Evolutionary conservation across 2,329 filamentous ascomycete genomes (phyloP).

Genomic region (Pyricularia grisea): DNA sequence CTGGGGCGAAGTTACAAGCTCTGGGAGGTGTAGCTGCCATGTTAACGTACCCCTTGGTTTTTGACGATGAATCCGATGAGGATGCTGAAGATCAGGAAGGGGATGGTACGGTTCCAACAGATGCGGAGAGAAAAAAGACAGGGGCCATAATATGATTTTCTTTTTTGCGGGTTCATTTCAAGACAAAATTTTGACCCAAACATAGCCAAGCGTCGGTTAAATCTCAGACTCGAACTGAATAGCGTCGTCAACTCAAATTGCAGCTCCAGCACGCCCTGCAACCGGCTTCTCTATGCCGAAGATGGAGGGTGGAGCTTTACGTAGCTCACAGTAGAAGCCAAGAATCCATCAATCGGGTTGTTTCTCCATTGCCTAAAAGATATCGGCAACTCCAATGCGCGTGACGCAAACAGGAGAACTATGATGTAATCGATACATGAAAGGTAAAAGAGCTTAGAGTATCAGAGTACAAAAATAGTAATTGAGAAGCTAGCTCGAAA

Average conservation of each 20-base stretch:
- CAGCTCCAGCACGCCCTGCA: neutral
- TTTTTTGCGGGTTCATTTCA: neutral
- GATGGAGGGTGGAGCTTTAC: neutral
- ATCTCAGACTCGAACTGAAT: too few relatives aligned
- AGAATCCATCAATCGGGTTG: neutral
- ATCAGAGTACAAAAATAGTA: neutral
- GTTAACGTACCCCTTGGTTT: conserved; percentile 77
- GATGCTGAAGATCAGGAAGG: conserved; percentile 26
- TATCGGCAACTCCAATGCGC: neutral
- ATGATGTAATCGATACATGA: neutral
- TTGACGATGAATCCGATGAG: conserved; percentile 63
- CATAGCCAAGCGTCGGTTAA: neutral
- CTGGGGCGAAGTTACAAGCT: conserved; percentile 73
- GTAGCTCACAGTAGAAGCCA: neutral
- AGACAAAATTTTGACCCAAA: neutral
- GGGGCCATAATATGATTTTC: conserved; percentile 17
- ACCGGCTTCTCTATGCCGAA: neutral
- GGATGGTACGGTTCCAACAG: conserved; percentile 12
- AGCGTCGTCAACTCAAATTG: neutral
- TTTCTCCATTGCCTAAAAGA: neutral
- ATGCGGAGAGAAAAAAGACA: conserved; percentile 5
- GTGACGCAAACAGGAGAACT: neutral
- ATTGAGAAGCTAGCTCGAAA: neutral
- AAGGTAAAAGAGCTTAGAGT: neutral
- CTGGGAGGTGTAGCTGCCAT: conserved; percentile 85